Evolutionary conservation across 2,329 filamentous ascomycete genomes (phyloP), one percentile per base, ranked within the genome.

Genomic region (Lecanosticta acicola): DNA sequence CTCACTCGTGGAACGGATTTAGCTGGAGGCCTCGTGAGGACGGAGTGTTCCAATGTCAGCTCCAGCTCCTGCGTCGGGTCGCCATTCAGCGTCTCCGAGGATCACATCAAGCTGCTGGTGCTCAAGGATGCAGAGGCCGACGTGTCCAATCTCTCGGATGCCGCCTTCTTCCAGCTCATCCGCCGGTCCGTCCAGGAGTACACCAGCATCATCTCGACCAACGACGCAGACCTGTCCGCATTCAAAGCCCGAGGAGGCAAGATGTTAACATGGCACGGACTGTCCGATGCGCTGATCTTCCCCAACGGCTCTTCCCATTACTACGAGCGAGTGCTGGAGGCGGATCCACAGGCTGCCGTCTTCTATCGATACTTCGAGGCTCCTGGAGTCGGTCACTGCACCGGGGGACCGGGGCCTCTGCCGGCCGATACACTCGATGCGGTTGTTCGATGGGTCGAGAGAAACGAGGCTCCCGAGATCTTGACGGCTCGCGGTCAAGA

Each of bases 261-360:
- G 48, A 62, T 74, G 55, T 61, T 74, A 13, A 66, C 62, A 1
- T 73, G 66, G 64, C 69, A 73, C 41, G 71, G 70, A 1, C 49
- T 68, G 4, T 61, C 60, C 2, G 68, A 71, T 48, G 48, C 64
- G 16, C 48, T 69, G 10, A 71, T 73, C 45, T 55, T 58, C 17
- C 57, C 64, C 1, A 59, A 63, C 7, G 66, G 68, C 2, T 68
- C 64, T 1, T 48, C 51, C 2, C 43, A 65, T 18, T 72, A 72
- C 51, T 71, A 70, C 47, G 42, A 63, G 4, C 48, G 56, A 4
- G 66, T 70, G 1, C 40, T 56, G 14, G 55, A 49, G 1, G 26
- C 55, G 2, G 62, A 65, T 39, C 47, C 60, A 0, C 29, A 57
- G 2, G 57, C 59, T 0, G 38, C 46, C 3, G 63, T 67, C 24